Conservation (phyloP, 1,139 yeast genomes). For the Spencermartinsiella ligniputridi region DNA sequence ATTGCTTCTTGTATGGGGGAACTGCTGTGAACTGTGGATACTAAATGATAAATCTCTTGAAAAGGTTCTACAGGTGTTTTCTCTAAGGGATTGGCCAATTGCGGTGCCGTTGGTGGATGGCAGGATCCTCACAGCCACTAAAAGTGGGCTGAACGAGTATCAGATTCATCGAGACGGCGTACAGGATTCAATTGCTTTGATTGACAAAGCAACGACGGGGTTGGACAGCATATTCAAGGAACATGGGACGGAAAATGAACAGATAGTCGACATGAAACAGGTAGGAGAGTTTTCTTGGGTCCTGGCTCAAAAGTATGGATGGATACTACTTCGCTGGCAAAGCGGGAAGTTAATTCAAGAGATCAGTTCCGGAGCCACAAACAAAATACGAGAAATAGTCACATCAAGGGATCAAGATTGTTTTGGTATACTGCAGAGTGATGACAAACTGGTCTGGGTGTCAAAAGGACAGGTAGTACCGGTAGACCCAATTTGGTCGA, state of each 20-base stretch:
- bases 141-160: constrained; percentile 12
- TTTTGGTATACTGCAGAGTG: constrained; percentile 23
- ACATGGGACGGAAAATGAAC: constrained; percentile 2
- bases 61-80: constrained; percentile 14
- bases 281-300: constrained; percentile 22
- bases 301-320: constrained; percentile 21
- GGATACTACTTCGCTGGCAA: constrained; percentile 25
- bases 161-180: not conserved
- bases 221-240: constrained; percentile 4
- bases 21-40: constrained; percentile 20
- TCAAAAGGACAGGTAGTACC: constrained; percentile 20
- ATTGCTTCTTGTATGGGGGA: constrained; percentile 21
- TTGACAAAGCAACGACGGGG: not conserved
- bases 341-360: constrained; percentile 13
- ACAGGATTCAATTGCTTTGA: not conserved
- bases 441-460: constrained; percentile 23
- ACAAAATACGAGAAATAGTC: constrained; percentile 12
- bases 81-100: constrained; percentile 23
- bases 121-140: constrained; percentile 16
- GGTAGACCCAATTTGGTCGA: constrained; percentile 21
- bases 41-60: constrained; percentile 15
- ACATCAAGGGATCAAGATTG: constrained; percentile 7
- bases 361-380: constrained; percentile 21
- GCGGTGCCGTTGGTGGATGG: constrained; percentile 21
- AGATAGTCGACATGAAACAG: constrained; percentile 15